These are phyloP conservation scores for Boletellus deceptivus DNA, from an alignment of 1,284 basidiomycete species.

Conservation along the genomic window DNA sequence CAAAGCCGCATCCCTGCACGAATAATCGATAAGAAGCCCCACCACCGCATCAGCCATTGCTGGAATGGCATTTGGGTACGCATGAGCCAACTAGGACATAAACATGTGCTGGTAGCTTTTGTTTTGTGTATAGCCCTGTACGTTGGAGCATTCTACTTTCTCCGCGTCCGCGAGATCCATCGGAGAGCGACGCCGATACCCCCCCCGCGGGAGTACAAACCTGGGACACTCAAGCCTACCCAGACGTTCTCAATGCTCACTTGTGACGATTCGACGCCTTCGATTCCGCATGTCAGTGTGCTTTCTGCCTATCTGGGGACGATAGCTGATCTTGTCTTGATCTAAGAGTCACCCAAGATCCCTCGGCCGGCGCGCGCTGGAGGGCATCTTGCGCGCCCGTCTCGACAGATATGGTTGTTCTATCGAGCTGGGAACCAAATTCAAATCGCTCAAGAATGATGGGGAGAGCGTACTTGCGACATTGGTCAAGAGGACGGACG, in stretches of 20 bases:
- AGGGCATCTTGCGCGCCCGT: constrained; percentile 33
- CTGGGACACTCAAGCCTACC: constrained; percentile 12
- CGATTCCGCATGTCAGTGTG: constrained; percentile 23
- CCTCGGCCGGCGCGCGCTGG: constrained; percentile 34
- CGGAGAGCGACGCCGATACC: neutral
- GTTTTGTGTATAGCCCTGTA: neutral
- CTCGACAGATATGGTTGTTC: constrained; percentile 26
- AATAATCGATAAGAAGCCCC: too few relatives aligned
- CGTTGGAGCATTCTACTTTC: neutral
- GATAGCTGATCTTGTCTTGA: neutral
- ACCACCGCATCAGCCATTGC: too few relatives aligned
- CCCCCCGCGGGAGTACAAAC: constrained; percentile 16
- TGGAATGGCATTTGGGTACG: too few relatives aligned
- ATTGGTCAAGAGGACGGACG: constrained; percentile 19
- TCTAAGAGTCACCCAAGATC: constrained; percentile 11
- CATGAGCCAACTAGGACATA: too few relatives aligned
- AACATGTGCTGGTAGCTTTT: too few relatives aligned
- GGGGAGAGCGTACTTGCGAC: constrained; percentile 24
- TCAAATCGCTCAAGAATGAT: constrained; percentile 34
- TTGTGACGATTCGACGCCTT: constrained; percentile 20
- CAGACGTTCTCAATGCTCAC: constrained; percentile 8
- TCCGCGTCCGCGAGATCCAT: constrained; percentile 10
- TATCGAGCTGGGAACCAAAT: constrained; percentile 34
- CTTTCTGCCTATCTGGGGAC: neutral
- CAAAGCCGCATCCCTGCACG: too few relatives aligned